Percentiles rank a stretch among this genome's conserved stretches.
phyloP scores from a whole-genome alignment of 257 asterid genomes.

The Parsonsia alboflavescens region DNA sequence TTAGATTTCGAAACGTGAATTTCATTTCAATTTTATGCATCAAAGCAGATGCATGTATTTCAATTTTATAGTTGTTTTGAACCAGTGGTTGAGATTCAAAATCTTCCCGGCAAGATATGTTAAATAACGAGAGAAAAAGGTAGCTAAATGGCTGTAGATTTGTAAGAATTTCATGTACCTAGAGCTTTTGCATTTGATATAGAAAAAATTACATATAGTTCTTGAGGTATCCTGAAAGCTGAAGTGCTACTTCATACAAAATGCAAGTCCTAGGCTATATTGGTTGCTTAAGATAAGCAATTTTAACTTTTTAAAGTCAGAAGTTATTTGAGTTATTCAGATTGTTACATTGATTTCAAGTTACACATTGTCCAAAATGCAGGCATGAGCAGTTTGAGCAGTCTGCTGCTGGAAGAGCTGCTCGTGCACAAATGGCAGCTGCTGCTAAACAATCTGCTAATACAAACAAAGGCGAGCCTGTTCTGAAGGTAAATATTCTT shows the following conservation, averaged over 20 bases:
- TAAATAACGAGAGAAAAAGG: not conserved
- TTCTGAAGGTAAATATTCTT: constrained; percentile 54
- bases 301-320: not conserved
- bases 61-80: not conserved
- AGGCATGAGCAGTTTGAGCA: constrained; percentile 85
- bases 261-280: not conserved
- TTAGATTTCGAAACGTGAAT: not conserved
- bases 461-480: constrained; percentile 72
- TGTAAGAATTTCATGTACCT: not conserved
- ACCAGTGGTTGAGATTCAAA: not conserved
- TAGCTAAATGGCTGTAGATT: not conserved
- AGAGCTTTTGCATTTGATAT: not conserved
- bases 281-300: not conserved
- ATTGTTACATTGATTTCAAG: not conserved
- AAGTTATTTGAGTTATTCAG: not conserved
- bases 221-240: not conserved
- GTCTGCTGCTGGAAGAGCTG: constrained; percentile 90
- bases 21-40: too few species aligned
- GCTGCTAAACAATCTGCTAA: constrained; percentile 68
- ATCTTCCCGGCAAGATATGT: too few species aligned
- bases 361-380: constrained; percentile 15
- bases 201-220: not conserved
- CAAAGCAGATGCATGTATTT: too few species aligned
- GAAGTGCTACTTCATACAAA: not conserved
- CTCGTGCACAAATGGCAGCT: constrained; percentile 78